Conservation (phyloP, 129 eudicot genomes). For the Glebionis coronaria region DNA sequence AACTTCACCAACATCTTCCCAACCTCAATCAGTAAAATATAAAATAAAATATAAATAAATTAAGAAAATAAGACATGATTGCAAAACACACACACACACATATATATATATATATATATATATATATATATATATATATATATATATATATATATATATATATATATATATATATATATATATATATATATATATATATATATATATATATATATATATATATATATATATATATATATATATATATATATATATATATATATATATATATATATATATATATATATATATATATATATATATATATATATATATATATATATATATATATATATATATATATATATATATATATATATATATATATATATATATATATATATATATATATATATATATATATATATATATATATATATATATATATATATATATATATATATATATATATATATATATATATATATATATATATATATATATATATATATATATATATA, state of each 20-base stretch:
- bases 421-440: neutral
- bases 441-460: neutral
- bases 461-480: neutral
- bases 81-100: no score
- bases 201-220: neutral
- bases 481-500: neutral
- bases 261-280: neutral
- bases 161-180: neutral
- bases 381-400: neutral
- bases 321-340: neutral
- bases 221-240: neutral
- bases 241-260: neutral
- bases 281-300: neutral
- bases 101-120: neutral
- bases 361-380: neutral
- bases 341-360: neutral
- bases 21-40: slow-evolving; percentile 45
- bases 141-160: neutral
- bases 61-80: neutral
- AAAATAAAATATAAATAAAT: neutral
- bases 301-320: neutral
- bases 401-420: neutral
- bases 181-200: neutral
- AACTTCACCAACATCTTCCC: slow-evolving; percentile 61
- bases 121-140: neutral